A percentile compares a stretch with the other conserved stretches of the same genome.
Evolutionary conservation across 148 eudicot species (phyloP).

Genomic region (Gaultheria prostrata): DNA sequence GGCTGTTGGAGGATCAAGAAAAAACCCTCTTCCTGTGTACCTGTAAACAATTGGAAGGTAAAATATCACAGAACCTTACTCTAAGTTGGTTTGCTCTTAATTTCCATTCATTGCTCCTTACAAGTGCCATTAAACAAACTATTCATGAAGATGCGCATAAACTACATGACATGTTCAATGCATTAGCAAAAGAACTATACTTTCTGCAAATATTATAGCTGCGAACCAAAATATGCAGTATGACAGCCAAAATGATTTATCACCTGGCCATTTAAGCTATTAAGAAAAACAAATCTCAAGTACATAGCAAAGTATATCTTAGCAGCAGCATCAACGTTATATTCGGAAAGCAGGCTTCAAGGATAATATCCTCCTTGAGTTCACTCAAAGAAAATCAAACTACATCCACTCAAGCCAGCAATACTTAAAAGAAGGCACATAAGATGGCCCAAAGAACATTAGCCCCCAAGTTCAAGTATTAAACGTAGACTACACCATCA

Average conservation of each 20-base stretch:
- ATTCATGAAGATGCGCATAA: not conserved
- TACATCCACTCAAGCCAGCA: not conserved
- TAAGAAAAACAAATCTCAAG: not conserved
- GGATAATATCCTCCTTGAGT: not conserved
- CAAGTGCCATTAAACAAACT: not conserved
- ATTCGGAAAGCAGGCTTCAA: not conserved
- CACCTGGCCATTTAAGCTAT: not conserved
- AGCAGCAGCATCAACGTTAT: not conserved
- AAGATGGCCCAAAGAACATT: not conserved
- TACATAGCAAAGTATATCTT: not conserved
- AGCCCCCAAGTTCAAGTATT: not conserved
- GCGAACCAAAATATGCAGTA: not conserved
- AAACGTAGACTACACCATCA: not conserved
- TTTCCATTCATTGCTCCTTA: not conserved
- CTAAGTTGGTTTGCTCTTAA: constrained; percentile 1
- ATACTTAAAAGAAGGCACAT: not conserved
- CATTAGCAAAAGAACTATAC: not conserved
- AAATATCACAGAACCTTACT: not conserved
- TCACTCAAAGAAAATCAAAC: not conserved
- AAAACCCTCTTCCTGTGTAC: constrained; percentile 92
- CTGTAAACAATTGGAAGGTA: constrained; percentile 31
- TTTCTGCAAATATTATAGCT: not conserved
- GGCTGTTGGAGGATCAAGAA: constrained; percentile 79
- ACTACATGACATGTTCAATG: not conserved
- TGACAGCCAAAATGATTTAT: not conserved